A percentile compares a stretch with the other conserved stretches of the same genome.
Conservation (phyloP, 2,329 filamentous ascomycete genomes). For the Aureobasidium sp. region DNA sequence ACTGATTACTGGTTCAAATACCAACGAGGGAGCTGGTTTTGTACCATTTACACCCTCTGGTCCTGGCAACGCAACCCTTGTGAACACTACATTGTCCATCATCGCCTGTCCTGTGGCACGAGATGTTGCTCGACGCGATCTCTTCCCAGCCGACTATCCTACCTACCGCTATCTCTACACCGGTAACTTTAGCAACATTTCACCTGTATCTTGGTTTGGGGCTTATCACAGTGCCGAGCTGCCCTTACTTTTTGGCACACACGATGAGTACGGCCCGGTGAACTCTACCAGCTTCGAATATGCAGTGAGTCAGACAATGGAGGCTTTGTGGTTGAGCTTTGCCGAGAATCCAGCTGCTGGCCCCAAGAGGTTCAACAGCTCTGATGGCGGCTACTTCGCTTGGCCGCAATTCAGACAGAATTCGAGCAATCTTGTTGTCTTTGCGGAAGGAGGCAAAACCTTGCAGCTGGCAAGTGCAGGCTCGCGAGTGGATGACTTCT, state of each 20-base stretch:
- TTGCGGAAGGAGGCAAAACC: neutral
- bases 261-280: constrained; percentile 21
- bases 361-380: constrained; percentile 1
- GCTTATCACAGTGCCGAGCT: constrained; percentile 34
- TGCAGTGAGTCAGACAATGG: constrained; percentile 28
- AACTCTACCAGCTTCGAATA: constrained; percentile 20
- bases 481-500: neutral
- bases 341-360: neutral
- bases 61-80: constrained; percentile 15
- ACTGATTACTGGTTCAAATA: constrained; percentile 19
- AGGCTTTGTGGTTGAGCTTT: constrained; percentile 22
- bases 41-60: constrained; percentile 16
- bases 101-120: constrained; percentile 16
- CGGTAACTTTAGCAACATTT: constrained; percentile 36
- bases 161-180: constrained; percentile 36
- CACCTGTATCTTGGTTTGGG: constrained; percentile 33
- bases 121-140: constrained; percentile 8
- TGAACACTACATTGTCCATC: constrained; percentile 15
- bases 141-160: constrained; percentile 19
- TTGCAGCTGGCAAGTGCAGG: neutral
- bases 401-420: constrained; percentile 3
- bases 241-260: constrained; percentile 35
- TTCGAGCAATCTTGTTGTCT: neutral
- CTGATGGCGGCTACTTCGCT: neutral
- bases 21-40: constrained; percentile 21